These are phyloP conservation scores for Aaosphaeria arxii DNA, from an alignment of 2,329 filamentous ascomycete genomes.

Conservation along the genomic window DNA sequence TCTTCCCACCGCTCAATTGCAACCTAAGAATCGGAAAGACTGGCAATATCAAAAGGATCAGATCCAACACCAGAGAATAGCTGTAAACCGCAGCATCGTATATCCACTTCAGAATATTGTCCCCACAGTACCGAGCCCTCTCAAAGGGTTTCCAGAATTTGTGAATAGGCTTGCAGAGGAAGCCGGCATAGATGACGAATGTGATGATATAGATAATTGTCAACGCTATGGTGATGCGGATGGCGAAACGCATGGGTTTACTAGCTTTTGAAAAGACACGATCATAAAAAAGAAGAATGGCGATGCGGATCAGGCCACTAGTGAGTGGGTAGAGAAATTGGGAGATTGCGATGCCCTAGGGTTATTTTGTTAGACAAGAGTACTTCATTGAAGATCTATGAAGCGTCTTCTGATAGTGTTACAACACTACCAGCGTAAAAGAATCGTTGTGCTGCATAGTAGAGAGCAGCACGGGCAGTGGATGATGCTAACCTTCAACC, in stretches of 20 bases:
- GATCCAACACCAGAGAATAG: constrained; percentile 19
- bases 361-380: no score
- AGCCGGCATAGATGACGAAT: constrained; percentile 17
- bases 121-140: constrained; percentile 10
- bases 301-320: constrained; percentile 14
- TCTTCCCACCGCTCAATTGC: constrained; percentile 14
- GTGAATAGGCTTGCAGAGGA: constrained; percentile 16
- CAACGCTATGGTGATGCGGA: constrained; percentile 11
- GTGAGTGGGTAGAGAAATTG: constrained; percentile 19
- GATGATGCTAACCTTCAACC: constrained; percentile 9
- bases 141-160: constrained; percentile 15
- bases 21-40: constrained; percentile 15
- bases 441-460: neutral
- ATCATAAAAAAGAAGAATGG: constrained; percentile 20
- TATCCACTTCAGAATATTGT: constrained; percentile 5
- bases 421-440: no score
- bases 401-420: no score
- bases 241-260: neutral
- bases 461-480: neutral
- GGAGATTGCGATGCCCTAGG: constrained; percentile 10
- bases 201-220: constrained; percentile 16
- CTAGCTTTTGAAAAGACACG: constrained; percentile 14
- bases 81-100: constrained; percentile 20
- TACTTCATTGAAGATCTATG: no score
- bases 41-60: constrained; percentile 19